Percentiles rank a stretch among this genome's conserved stretches.
phyloP scores from a whole-genome alignment of 1,139 yeast genomes.

The Kurtzmaniella quercitrusa region DNA sequence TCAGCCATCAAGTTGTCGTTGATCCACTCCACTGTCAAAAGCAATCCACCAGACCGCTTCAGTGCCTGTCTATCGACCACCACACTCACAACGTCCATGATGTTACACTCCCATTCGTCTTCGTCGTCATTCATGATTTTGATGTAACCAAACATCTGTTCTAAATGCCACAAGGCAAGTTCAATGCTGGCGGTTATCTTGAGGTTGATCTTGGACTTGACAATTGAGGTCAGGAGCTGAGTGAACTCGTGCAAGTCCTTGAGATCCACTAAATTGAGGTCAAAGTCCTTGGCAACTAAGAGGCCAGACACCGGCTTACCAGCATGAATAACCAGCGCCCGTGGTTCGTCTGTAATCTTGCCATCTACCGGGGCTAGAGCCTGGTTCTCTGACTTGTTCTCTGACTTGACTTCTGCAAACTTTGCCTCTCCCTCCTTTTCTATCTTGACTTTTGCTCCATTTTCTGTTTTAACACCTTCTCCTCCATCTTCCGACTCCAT shows the following conservation, averaged over 20 bases:
- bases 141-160: constrained; percentile 92
- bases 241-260: constrained; percentile 88
- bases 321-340: constrained; percentile 16
- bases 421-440: constrained; percentile 2
- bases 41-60: constrained; percentile 32
- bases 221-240: constrained; percentile 78
- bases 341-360: neutral
- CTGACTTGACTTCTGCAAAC: neutral
- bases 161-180: constrained; percentile 80
- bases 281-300: constrained; percentile 86
- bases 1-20: constrained; percentile 82
- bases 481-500: constrained; percentile 14
- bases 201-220: constrained; percentile 76
- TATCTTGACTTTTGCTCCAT: constrained; percentile 11
- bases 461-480: constrained; percentile 14
- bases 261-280: constrained; percentile 72
- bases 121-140: constrained; percentile 61
- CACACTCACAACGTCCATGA: constrained; percentile 43
- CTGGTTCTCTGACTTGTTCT: constrained; percentile 9
- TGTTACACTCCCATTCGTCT: constrained; percentile 48
- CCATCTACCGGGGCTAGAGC: constrained; percentile 2
- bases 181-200: constrained; percentile 78
- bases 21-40: constrained; percentile 79
- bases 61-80: constrained; percentile 42
- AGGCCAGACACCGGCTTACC: constrained; percentile 72